A percentile compares a stretch with the other conserved stretches of the same genome.
phyloP scores from a whole-genome alignment of 106 monocot species.

The Dactylorhiza incarnata region DNA sequence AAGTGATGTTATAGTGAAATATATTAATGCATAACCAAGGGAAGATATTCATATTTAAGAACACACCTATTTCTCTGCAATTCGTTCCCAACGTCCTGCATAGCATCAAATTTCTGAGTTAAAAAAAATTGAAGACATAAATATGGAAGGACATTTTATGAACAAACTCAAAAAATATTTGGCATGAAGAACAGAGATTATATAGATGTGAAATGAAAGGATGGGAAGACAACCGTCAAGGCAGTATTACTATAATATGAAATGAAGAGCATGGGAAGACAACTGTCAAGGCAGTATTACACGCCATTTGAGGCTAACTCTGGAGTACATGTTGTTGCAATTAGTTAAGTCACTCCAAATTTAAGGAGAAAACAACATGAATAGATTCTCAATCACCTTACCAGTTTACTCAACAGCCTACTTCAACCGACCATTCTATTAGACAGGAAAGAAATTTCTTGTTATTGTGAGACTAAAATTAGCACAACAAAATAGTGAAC shows the following conservation, averaged over 20 bases:
- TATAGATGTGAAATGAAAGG: background rate
- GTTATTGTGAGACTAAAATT: background rate
- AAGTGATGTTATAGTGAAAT: background rate
- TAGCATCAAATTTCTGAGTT: constrained; percentile 9
- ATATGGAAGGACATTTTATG: background rate
- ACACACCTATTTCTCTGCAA: constrained; percentile 46
- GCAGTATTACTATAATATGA: background rate
- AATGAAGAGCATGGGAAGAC: background rate
- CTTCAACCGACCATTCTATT: background rate
- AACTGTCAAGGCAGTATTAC: background rate
- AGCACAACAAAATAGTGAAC: background rate
- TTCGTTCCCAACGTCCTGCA: constrained; percentile 57
- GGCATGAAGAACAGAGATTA: background rate
- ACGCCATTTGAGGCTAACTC: background rate
- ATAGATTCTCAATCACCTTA: background rate
- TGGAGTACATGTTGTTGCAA: background rate
- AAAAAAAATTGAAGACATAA: background rate
- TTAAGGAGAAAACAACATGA: background rate
- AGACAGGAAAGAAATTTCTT: background rate
- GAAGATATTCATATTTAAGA: background rate
- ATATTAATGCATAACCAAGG: background rate
- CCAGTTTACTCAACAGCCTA: background rate
- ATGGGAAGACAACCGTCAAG: background rate
- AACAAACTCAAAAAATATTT: background rate
- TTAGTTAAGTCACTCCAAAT: background rate